Evolutionary conservation across 164 flowering plant genomes (phyloP).

Genomic region (Santalum album): DNA sequence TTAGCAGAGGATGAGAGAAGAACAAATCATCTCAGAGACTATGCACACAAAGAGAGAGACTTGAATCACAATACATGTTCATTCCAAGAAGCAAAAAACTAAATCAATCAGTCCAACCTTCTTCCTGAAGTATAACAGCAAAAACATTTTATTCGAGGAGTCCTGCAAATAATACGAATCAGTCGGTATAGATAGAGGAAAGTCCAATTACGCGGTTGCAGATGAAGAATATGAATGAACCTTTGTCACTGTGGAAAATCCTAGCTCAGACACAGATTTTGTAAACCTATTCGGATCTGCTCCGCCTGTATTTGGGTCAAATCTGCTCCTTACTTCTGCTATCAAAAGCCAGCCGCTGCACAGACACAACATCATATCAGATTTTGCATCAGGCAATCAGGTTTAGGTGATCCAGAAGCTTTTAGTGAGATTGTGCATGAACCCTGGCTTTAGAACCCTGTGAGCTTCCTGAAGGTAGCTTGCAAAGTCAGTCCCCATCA

Average conservation of each 20-base stretch:
- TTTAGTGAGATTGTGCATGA: background rate
- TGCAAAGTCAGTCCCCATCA: slow-evolving; percentile 80
- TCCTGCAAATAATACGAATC: slow-evolving; percentile 45
- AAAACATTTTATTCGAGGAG: slow-evolving; percentile 90
- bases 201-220: background rate
- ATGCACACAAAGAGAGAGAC: too few relatives aligned
- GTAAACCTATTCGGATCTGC: slow-evolving; percentile 66
- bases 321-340: slow-evolving; percentile 93
- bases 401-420: background rate
- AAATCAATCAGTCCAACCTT: slow-evolving; percentile 28
- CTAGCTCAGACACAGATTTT: slow-evolving; percentile 65
- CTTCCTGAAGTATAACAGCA: slow-evolving; percentile 67
- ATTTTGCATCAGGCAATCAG: background rate
- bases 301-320: slow-evolving; percentile 84
- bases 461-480: slow-evolving; percentile 68
- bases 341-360: slow-evolving; percentile 91
- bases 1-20: background rate
- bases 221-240: slow-evolving; percentile 19
- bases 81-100: background rate
- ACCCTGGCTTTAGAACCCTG: slow-evolving; percentile 82
- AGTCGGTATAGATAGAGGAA: slow-evolving; percentile 7
- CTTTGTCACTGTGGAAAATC: slow-evolving; percentile 49
- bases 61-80: too few relatives aligned
- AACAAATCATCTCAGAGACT: background rate
- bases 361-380: slow-evolving; percentile 2